These are phyloP conservation scores for Lecanicillium sp. DNA, from an alignment of 2,329 filamentous ascomycete species.

Conservation along the genomic window DNA sequence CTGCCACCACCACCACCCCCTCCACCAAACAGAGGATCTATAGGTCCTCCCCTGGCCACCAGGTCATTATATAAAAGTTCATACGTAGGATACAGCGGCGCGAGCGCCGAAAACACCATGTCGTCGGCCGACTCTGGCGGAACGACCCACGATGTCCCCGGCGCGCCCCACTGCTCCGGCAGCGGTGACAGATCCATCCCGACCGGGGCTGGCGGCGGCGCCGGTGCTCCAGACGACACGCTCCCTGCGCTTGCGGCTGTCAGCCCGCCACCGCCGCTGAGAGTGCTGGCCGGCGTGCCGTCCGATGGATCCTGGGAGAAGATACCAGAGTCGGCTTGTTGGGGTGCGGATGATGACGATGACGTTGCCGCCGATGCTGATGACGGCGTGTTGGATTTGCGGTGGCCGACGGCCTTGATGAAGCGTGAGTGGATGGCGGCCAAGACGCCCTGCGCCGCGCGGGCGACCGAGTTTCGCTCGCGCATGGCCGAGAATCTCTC, in stretches of 20 bases:
- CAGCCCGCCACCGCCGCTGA: background rate
- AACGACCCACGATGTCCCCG: slow-evolving; percentile 10
- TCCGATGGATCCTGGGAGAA: background rate
- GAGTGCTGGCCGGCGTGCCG: background rate
- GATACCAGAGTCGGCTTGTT: background rate
- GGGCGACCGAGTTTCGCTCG: slow-evolving; percentile 44
- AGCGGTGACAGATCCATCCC: slow-evolving; percentile 6
- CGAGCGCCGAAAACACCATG: slow-evolving; percentile 37
- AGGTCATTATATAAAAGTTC: slow-evolving; percentile 52
- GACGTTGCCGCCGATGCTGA: slow-evolving; percentile 12
- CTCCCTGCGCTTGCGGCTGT: background rate
- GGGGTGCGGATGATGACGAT: background rate
- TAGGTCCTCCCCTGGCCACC: slow-evolving; percentile 25
- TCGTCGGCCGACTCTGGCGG: slow-evolving; percentile 26
- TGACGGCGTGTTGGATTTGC: slow-evolving; percentile 6
- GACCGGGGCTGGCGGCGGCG: slow-evolving; percentile 3
- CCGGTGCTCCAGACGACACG: background rate
- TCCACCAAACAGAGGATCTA: no score
- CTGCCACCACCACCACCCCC: slow-evolving; percentile 10
- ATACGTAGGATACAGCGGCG: slow-evolving; percentile 48
- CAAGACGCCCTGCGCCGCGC: slow-evolving; percentile 45
- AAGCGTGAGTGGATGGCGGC: slow-evolving; percentile 47
- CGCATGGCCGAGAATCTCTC: slow-evolving; percentile 51
- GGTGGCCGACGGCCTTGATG: slow-evolving; percentile 37
- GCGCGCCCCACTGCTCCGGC: slow-evolving; percentile 8